A percentile compares a stretch with the other conserved stretches of the same genome.
phyloP scores from a whole-genome alignment of 75 land plant species.

The Pinus albicaulis region DNA sequence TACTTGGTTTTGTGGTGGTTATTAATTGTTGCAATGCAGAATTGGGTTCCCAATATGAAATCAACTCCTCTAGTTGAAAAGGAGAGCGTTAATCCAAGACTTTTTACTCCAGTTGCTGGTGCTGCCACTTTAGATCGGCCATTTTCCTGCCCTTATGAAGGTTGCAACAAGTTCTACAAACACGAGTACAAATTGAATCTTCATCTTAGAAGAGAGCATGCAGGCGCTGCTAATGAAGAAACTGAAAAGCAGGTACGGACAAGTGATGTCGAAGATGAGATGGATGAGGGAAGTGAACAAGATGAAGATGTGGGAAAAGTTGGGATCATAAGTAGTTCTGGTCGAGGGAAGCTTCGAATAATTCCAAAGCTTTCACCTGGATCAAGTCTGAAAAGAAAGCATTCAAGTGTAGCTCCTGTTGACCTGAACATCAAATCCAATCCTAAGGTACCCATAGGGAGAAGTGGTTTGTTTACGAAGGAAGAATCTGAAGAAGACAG shows the following conservation, averaged over 20 bases:
- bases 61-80: conserved; percentile 41
- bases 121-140: conserved; percentile 70
- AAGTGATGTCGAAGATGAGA: conserved; percentile 44
- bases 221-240: conserved; percentile 46
- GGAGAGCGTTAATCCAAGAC: conserved; percentile 28
- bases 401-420: not conserved
- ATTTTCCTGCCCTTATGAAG: conserved; percentile 79
- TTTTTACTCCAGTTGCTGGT: conserved; percentile 28
- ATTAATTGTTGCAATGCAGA: conserved; percentile 23
- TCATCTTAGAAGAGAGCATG: conserved; percentile 75
- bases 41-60: conserved; percentile 3
- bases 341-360: conserved; percentile 40
- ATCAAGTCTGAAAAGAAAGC: conserved; percentile 34
- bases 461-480: conserved; percentile 28
- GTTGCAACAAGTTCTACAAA: conserved; percentile 87
- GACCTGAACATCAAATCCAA: conserved; percentile 13
- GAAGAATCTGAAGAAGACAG: conserved; percentile 55
- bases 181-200: conserved; percentile 95
- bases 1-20: too few species aligned
- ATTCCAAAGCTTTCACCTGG: conserved; percentile 47
- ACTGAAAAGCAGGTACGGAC: conserved; percentile 21
- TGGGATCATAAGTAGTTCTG: conserved; percentile 21
- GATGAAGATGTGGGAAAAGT: conserved; percentile 30
- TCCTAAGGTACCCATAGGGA: conserved; percentile 13
- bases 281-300: conserved; percentile 60